Evolutionary conservation across 768 basidiomycete genomes (phyloP).

Genomic region (Nidularia sp.): DNA sequence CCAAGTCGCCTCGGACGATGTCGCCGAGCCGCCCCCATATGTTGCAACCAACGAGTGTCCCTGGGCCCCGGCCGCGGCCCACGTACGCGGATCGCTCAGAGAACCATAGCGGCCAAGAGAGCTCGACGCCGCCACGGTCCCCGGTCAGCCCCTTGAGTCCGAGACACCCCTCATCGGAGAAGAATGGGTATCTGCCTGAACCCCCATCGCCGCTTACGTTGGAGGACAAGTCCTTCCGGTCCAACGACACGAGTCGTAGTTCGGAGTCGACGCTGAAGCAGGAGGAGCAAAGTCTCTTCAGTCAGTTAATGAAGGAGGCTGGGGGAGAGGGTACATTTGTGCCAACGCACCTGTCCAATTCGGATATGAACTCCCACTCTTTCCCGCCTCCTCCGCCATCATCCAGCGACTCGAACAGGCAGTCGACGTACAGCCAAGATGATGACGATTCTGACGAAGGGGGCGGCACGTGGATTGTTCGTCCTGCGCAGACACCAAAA

Average conservation of each 20-base stretch:
- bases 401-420: conserved; percentile 3
- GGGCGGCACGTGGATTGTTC: conserved; percentile 27
- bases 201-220: conserved; percentile 14
- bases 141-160: conserved; percentile 54
- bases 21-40: conserved; percentile 30
- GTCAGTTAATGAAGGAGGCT: conserved; percentile 12
- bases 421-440: conserved; percentile 13
- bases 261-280: conserved; percentile 24
- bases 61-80: conserved; percentile 24
- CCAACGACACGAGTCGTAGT: conserved; percentile 8
- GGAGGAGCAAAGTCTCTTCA: conserved; percentile 23
- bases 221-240: conserved; percentile 15
- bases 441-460: conserved; percentile 50
- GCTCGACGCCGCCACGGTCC: conserved; percentile 55
- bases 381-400: conserved; percentile 8
- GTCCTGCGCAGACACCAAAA: conserved; percentile 2
- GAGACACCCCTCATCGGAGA: conserved; percentile 28
- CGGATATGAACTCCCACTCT: conserved; percentile 2
- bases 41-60: conserved; percentile 18
- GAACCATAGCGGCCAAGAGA: conserved; percentile 35
- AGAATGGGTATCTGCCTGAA: conserved; percentile 14
- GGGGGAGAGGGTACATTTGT: conserved; percentile 19
- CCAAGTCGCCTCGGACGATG: conserved; percentile 26
- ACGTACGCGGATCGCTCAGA: conserved; percentile 28
- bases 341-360: conserved; percentile 1